Base-by-base conservation (phyloP, 2,329 filamentous ascomycete genomes). In the Endoconidiophora polonica region DNA sequence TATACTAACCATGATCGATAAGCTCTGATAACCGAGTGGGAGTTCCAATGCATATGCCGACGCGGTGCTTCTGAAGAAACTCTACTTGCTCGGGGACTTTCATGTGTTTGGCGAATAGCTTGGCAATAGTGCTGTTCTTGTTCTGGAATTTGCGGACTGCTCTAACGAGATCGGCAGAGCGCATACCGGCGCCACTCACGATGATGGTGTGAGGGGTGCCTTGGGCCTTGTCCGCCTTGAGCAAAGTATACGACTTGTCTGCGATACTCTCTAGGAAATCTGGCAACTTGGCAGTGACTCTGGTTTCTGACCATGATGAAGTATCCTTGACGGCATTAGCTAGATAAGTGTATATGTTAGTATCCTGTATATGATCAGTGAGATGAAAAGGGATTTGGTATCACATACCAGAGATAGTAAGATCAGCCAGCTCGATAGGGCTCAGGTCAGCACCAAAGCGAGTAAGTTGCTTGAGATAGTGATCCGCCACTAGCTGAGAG, bases 41-140 rank as follows among this genome's bases (percentile, higher is more conserved):
- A 4, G 91, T 98, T 3, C 91, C 91, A 12, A 95, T 86, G 2
- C 83, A 88, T 55, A 96, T 84, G 24, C 86, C 86, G 10, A 87
- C 85, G 54, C 81, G 80, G 56, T 66, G 70, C 49, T 66, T 72
- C 59, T 83, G 73, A 40, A 94, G 76, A 60, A 83, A 84, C 53
- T 81, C 72, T 48, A 88, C 77, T 33, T 88, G 84, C 58, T 96
- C 90, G 48, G 85, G 77, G 9, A 98, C 66, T 66, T 98, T 98
- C 69, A 98, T 94, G 63, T 98, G 91, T 65, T 98, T 98, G 29
- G 91, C 90, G 64, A 98, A 98, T 59, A 98, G 70, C 64, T 98
- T 98, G 2, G 85, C 83, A 1, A 98, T 80, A 43, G 77, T 74
- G 46, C 74, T 78, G 6, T 86, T 79, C 62, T 91, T 86, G 48